Conservation (phyloP, 2,329 filamentous ascomycete genomes). For the Colletotrichum sp. region DNA sequence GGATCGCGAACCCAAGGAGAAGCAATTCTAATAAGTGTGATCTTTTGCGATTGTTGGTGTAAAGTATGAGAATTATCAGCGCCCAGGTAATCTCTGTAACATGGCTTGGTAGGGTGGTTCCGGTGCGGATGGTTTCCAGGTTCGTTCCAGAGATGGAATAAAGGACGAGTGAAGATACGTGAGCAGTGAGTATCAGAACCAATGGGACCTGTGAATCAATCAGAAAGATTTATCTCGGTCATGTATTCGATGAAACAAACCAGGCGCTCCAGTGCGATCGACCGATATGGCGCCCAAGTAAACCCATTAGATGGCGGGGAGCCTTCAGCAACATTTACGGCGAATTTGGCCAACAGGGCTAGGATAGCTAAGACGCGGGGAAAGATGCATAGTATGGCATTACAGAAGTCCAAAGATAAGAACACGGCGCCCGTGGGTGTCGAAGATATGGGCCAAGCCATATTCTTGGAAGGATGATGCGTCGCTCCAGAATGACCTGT, state of each 20-base stretch:
- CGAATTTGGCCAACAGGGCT: background rate
- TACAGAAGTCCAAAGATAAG: background rate
- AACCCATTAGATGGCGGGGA: background rate
- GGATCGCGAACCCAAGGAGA: background rate
- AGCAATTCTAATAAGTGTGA: background rate
- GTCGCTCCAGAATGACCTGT: background rate
- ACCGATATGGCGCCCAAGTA: background rate
- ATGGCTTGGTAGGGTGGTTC: background rate
- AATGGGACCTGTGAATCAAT: background rate
- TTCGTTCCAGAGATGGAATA: background rate
- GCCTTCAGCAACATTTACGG: background rate
- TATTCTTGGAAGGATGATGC: background rate
- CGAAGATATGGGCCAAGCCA: background rate
- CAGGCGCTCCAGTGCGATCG: background rate
- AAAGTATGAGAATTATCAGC: background rate
- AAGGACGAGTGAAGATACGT: background rate
- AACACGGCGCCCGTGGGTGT: background rate
- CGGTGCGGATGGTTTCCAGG: background rate
- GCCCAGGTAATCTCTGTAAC: background rate
- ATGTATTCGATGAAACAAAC: background rate
- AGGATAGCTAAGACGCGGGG: background rate
- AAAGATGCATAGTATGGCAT: background rate
- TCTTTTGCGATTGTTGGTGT: background rate
- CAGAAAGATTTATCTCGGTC: background rate
- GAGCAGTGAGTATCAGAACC: background rate